Percentiles rank a stretch among this genome's conserved stretches.
phyloP scores from a whole-genome alignment of 2,329 filamentous ascomycete species.

The Penicillium sp. region DNA sequence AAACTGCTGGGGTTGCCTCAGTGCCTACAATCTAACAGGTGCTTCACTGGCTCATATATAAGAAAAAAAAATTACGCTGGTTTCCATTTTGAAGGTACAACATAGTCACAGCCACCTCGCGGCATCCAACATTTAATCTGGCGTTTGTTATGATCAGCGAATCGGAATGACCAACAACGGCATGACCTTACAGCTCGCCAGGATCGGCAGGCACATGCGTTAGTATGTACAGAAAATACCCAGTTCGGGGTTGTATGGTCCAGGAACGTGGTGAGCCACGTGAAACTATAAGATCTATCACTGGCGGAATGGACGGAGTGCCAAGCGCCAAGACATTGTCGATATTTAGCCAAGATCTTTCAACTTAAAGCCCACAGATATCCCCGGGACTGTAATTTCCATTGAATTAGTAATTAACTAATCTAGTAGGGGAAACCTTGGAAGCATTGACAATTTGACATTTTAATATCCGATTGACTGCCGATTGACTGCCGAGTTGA shows the following conservation, averaged over 20 bases:
- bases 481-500: too few relatives aligned
- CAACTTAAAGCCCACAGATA: not conserved
- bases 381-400: not conserved
- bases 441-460: too few relatives aligned
- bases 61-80: not conserved
- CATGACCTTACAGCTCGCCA: not conserved
- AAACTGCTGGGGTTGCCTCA: not conserved
- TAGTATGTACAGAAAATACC: not conserved
- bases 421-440: too few relatives aligned
- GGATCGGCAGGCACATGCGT: not conserved
- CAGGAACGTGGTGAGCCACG: slow-evolving; percentile 1
- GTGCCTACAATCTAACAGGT: not conserved
- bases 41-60: slow-evolving; percentile 1
- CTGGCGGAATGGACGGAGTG: slow-evolving; percentile 1
- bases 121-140: slow-evolving; percentile 3
- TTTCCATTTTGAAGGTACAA: not conserved
- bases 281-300: slow-evolving; percentile 3
- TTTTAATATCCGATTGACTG: too few relatives aligned
- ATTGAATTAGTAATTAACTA: not conserved
- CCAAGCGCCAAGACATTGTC: not conserved
- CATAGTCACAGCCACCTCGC: not conserved
- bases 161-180: not conserved
- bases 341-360: not conserved
- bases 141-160: not conserved
- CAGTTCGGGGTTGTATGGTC: not conserved